Evolutionary conservation across 2,329 filamentous ascomycete species (phyloP), one percentile per base, ranked within the genome.

Genomic region (Diaporthe amygdali): DNA sequence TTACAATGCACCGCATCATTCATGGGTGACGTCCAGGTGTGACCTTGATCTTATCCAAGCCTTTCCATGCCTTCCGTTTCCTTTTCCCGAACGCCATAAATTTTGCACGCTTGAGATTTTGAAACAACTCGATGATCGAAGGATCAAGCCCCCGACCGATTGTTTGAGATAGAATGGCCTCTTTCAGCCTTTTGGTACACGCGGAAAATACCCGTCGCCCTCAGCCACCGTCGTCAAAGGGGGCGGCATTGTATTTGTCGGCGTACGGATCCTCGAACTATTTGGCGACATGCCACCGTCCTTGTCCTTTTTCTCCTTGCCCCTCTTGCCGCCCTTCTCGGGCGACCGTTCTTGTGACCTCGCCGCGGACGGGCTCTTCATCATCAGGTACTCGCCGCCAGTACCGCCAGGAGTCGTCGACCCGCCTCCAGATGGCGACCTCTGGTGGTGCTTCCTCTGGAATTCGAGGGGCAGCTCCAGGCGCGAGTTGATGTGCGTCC

Each of bases 401-500:
- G 79, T 78, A 15, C 79, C 79, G 4, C 72, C 75, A 1, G 81
- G 80, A 5, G 83, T 81, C 1, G 81, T 83, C 0, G 80, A 78
- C 1, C 81, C 79, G 0, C 81, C 83, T 2, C 77, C 79, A 2
- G 83, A 85, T 0, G 81, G 79, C 14, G 84, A 82, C 51, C 85
- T 80, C 69, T 82, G 79, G 71, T 86, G 84, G 74, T 86, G 83
- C 51, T 83, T 76, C 27, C 74, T 71, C 56, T 79, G 76, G 30
- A 84, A 79, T 72, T 88, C 85, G 8, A 80, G 76, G 0, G 85
- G 85, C 17, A 88, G 77, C 73, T 88, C 85, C 9, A 88, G 80
- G 14, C 86, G 80, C 1, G 86, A 87, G 74, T 88, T 88, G 73
- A 88, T 87, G 54, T 83, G 84, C 22, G 84, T 84, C 87, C 87